Conservation (phyloP, 129 eudicot genomes). For the Arctium minus region DNA sequence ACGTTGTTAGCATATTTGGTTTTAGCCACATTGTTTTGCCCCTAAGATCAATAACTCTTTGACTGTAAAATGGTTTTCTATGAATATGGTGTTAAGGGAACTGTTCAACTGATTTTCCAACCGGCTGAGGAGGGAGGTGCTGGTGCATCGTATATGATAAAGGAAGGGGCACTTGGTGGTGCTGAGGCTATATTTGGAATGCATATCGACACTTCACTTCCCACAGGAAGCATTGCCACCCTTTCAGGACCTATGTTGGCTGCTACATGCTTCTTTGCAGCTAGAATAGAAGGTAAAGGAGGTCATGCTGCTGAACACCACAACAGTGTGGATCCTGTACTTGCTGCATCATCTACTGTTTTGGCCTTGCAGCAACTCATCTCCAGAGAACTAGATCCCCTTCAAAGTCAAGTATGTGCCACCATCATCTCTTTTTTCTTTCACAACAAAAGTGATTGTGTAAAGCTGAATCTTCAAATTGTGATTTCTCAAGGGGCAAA, state of each 20-base stretch:
- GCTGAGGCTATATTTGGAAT: slow-evolving; percentile 82
- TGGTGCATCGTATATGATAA: slow-evolving; percentile 75
- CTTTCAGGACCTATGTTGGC: slow-evolving; percentile 65
- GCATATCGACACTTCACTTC: slow-evolving; percentile 46
- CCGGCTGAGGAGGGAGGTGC: slow-evolving; percentile 97
- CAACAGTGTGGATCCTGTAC: slow-evolving; percentile 50
- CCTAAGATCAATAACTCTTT: not conserved
- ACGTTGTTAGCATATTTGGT: not conserved
- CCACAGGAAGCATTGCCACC: slow-evolving; percentile 60
- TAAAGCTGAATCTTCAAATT: not conserved
- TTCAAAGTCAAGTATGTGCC: slow-evolving; percentile 60
- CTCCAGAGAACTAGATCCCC: slow-evolving; percentile 87
- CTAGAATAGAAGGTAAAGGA: slow-evolving; percentile 61
- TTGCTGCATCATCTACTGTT: slow-evolving; percentile 64
- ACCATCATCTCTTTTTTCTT: slow-evolving; percentile 3
- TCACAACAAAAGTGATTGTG: not conserved
- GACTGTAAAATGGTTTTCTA: not conserved
- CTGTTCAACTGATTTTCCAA: slow-evolving; percentile 80
- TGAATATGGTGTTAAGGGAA: slow-evolving; percentile 44
- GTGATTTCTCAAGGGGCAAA: not conserved
- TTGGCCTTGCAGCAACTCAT: slow-evolving; percentile 73
- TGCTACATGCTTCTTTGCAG: slow-evolving; percentile 59
- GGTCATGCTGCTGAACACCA: slow-evolving; percentile 83
- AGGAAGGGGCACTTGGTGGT: slow-evolving; percentile 74
- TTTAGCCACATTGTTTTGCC: not conserved